Evolutionary conservation across 257 asterid genomes (phyloP), one percentile per base, ranked within the genome.

Genomic region (Marsdenia floribunda): DNA sequence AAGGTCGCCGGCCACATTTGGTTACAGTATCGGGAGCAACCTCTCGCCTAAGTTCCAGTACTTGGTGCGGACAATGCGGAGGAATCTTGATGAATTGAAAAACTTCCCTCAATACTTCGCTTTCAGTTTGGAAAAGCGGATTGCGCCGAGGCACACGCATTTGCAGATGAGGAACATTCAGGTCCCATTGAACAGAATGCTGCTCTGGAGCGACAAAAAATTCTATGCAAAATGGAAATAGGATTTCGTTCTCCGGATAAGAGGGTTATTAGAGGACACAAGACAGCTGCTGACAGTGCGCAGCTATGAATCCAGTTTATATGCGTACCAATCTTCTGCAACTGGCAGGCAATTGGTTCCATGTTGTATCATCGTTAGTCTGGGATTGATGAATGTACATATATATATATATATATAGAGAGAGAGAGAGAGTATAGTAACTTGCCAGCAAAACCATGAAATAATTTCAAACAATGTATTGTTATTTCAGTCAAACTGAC

Each of bases 161-260:
- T 75, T 80, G 59, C 78, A 71, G 74, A 66, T 69, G 68, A 80
- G 78, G 66, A 75, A 75, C 50, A 80, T 80, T 38, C 5, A 11
- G 50, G 21, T 80, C 15, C 75, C 76, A 3, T 68, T 83, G 60
- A 78, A 77, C 22, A 67, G 74, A 72, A 80, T 83, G 84, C 68
- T 83, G 54, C 7, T 75, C 71, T 83, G 80, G 82, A 73, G 79
- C 19, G 84, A 83, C 59, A 46, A 72, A 58, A 80, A 57, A 50
- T 83, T 83, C 47, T 80, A 77, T 73, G 68, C 82, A 12, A 83
- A 77, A 77, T 83, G 87, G 82, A 82, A 76, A 70, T 83, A 78
- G 80, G n/a, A 0, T 12, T 38, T 35, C 13, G 35, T 37, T 29
- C 15, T 14, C 44, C 42, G 3, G 38, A 59, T 22, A n/a, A 29